Base-by-base conservation (phyloP, 208 protist genomes). In the Leishmania gerbilli region DNA sequence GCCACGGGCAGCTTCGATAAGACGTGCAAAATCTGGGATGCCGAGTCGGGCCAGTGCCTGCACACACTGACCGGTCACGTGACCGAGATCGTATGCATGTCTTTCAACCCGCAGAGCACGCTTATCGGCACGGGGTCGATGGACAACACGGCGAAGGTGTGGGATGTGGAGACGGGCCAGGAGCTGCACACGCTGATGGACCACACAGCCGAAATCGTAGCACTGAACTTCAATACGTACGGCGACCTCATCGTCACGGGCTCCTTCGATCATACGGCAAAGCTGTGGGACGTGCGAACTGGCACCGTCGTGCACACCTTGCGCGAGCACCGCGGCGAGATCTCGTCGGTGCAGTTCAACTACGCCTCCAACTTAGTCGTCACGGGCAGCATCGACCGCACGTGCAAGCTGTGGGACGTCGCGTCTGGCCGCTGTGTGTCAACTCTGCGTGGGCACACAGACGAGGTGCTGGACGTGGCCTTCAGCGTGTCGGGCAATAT, bases 1-100 rank as follows among this genome's bases (percentile, higher is more conserved):
- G 93, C 97, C 51, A 99, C 98, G 1, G 98, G 96, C 47, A 98
- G 95, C 75, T 99, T 99, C 80, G 98, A 99, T 84, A 99, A 99
- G 86, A 99, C 98, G 24, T 97, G 93, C 76, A 98, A 98, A 76
- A 86, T 99, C 51, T 99, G 98, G 98, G 91, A 99, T 88, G 81
- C 94, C 4, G 71, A 90, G 47, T 98, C 89, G 15, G 98, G 97
- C 13, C 84, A 98, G 80, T 98, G 93, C 78, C 90, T 95, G 60
- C 89, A 98, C 87, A 98, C 96, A 24, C 87, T 99, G 19, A 76
- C 82, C 0, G 98, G 98, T 1, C 98, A 99, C 87, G 89, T 95
- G 74, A 95, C 93, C 3, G 96, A 99, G 87, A 98, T 99, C 76
- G 98, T 99, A 2, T 99, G 96, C 79, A 90, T 99, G 77, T 91